Percentiles rank a stretch among this genome's conserved stretches.
phyloP scores from a whole-genome alignment of 2,329 filamentous ascomycete genomes.

The Daldinia sp. region DNA sequence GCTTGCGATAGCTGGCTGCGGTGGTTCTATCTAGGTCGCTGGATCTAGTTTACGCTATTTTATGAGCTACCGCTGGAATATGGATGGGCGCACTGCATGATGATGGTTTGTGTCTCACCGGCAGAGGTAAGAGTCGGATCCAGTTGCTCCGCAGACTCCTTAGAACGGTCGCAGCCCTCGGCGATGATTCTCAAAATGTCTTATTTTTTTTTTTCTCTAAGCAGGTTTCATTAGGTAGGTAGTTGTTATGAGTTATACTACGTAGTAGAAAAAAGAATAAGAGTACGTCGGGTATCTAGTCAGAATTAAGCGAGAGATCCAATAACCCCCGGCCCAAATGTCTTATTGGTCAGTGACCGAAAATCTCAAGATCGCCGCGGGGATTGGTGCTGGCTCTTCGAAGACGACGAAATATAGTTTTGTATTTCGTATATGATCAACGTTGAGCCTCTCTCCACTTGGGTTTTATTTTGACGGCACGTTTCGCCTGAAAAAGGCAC shows the following conservation, averaged over 20 bases:
- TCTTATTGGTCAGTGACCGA: conserved; percentile 31
- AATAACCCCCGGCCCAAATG: not conserved
- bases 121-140: not conserved
- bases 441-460: conserved; percentile 32
- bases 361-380: conserved; percentile 32
- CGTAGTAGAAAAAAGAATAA: not conserved
- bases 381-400: conserved; percentile 18
- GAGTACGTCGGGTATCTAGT: not conserved
- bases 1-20: not conserved
- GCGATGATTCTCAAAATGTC: not conserved
- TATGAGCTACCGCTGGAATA: conserved; percentile 9
- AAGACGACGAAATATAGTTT: conserved; percentile 10
- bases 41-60: conserved; percentile 3
- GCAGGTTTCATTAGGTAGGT: not conserved
- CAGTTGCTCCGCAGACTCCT: not conserved
- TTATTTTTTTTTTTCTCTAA: not conserved
- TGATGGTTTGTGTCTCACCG: not conserved
- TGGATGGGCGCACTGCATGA: conserved; percentile 11
- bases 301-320: not conserved
- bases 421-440: conserved; percentile 31
- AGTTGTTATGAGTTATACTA: not conserved
- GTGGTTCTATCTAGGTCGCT: conserved; percentile 4
- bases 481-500: not conserved
- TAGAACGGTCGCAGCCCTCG: not conserved
- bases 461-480: conserved; percentile 11